Conservation (phyloP, 495 filamentous ascomycete species). For the Pyrenula massariospora region DNA sequence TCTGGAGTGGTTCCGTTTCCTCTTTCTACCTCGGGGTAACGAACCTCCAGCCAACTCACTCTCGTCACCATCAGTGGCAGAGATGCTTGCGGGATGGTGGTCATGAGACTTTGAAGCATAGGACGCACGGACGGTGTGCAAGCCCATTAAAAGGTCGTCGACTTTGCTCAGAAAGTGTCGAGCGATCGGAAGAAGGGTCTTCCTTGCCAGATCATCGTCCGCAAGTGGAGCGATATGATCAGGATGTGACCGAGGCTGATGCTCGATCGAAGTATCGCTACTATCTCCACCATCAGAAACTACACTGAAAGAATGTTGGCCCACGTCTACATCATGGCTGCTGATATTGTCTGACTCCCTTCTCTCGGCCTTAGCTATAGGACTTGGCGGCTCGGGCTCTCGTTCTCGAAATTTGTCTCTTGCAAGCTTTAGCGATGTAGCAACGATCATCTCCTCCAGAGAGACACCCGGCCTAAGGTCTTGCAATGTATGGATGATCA, state of each 20-base stretch:
- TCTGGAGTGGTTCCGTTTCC: conserved; percentile 1
- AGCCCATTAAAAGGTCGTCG: conserved; percentile 50
- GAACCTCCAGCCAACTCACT: conserved; percentile 1
- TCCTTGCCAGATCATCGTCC: conserved; percentile 51
- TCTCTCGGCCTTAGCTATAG: neutral
- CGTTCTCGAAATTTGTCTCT: conserved; percentile 46
- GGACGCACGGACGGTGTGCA: conserved; percentile 50
- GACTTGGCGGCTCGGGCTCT: conserved; percentile 11
- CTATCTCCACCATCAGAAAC: neutral
- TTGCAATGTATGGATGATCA: conserved; percentile 29
- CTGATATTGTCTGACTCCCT: neutral
- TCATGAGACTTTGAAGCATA: conserved; percentile 16
- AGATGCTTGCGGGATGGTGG: conserved; percentile 8
- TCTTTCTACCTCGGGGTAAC: conserved; percentile 4
- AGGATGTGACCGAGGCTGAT: conserved; percentile 7
- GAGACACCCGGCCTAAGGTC: conserved; percentile 38
- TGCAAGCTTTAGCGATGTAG: conserved; percentile 45
- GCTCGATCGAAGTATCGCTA: conserved; percentile 1
- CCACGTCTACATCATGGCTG: conserved; percentile 1
- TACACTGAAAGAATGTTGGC: conserved; percentile 7
- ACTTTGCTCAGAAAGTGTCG: conserved; percentile 53
- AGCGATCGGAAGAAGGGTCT: conserved; percentile 49
- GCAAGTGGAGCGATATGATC: conserved; percentile 32
- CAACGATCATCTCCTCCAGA: conserved; percentile 57
- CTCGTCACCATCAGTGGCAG: conserved; percentile 12